Evolutionary conservation across 768 basidiomycete species (phyloP), one percentile per base, ranked within the genome.

Genomic region (Tricholomella constricta): DNA sequence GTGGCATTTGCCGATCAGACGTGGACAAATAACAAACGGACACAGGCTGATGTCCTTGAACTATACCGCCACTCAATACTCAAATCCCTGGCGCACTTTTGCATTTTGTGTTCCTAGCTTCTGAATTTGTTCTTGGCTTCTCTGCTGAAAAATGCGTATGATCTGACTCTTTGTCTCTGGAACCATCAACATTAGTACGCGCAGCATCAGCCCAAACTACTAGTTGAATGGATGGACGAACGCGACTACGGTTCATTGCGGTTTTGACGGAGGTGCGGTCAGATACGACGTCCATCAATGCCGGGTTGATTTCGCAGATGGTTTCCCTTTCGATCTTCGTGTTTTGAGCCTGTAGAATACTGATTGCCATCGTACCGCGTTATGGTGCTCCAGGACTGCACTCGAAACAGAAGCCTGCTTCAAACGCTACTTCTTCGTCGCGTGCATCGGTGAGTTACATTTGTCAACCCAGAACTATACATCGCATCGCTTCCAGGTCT

Each of bases 141-240:
- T n/a, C n/a, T n/a, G n/a, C n/a, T n/a, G n/a, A n/a, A n/a, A n/a
- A n/a, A n/a, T n/a, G n/a, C n/a, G n/a, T n/a, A n/a, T n/a, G n/a
- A n/a, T n/a, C n/a, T n/a, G n/a, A 14, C 51, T 57, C 11, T 36
- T 37, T 2, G 44, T 23, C 10, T 40, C 45, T 15, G 55, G 58
- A 6, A 62, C 62, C 10, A 55, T 63, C 36, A 61, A 58, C 25
- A 25, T 65, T n/a, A n/a, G n/a, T 17, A 52, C 56, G 8, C 60
- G 58, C 50, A 60, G 50, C 22, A 60, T 63, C 48, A 51, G 45
- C 15, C 63, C 61, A 47, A 62, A 58, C 48, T 44, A 62, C n/a
- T n/a, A 32, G 40, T 43, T 51, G 60, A 62, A 62, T 78, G 76
- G 75, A 53, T 77, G 12, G 56, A 55, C 6, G 45, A 72, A 17